Evolutionary conservation across 352 stramenopile genomes (phyloP).

Genomic region (Phytopythium delawarense): DNA sequence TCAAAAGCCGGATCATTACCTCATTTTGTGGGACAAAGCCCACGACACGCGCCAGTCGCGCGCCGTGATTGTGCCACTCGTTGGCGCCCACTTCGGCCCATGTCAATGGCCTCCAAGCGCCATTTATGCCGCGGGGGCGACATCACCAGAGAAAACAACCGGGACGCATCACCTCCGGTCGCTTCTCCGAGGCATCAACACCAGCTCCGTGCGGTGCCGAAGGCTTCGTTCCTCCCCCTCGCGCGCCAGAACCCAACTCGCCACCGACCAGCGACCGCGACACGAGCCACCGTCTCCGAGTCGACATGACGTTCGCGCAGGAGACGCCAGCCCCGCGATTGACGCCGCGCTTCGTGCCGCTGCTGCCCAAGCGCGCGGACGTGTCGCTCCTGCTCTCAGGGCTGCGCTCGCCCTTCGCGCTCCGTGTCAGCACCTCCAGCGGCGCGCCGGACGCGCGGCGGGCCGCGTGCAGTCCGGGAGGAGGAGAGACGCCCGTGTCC

Average conservation of each 20-base stretch:
- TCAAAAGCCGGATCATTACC: too few relatives aligned
- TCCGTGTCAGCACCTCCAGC: not conserved
- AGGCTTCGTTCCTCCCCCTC: too few relatives aligned
- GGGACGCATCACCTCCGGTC: too few relatives aligned
- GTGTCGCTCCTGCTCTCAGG: not conserved
- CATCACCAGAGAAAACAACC: too few relatives aligned
- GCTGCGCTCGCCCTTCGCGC: not conserved
- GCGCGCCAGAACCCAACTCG: too few relatives aligned
- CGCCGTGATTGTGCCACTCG: constrained; percentile 2
- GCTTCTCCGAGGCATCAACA: too few relatives aligned
- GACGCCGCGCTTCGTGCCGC: constrained; percentile 6
- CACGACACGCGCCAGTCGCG: not conserved
- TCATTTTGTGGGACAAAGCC: too few relatives aligned
- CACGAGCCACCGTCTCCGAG: too few relatives aligned
- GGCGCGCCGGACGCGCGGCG: not conserved
- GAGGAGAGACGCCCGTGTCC: not conserved
- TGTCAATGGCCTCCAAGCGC: not conserved
- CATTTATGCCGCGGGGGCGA: not conserved
- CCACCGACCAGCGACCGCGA: too few relatives aligned
- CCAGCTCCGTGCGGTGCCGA: too few relatives aligned
- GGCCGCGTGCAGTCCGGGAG: not conserved
- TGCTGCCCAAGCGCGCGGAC: not conserved
- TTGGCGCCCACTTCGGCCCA: not conserved
- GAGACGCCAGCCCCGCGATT: not conserved
- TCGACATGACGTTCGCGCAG: not conserved